A percentile compares a stretch with the other conserved stretches of the same genome.
phyloP scores from a whole-genome alignment of 2,329 filamentous ascomycete species.

The Sclerotinia glacialis region DNA sequence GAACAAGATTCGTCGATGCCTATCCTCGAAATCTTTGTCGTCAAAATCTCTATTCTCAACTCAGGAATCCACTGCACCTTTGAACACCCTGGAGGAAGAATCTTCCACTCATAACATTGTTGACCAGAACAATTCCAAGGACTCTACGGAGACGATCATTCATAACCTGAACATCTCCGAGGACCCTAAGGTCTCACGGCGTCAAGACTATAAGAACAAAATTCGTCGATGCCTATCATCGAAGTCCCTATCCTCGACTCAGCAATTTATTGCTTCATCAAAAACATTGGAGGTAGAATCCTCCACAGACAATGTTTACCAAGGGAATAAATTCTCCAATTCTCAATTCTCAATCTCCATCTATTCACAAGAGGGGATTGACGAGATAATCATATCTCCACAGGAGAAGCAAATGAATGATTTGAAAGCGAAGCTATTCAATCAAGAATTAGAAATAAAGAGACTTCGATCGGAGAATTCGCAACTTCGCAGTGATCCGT shows the following conservation, averaged over 20 bases:
- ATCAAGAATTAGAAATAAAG: not conserved
- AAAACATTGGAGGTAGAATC: conserved; percentile 7
- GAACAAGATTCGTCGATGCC: no score
- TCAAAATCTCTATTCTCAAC: no score
- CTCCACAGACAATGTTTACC: not conserved
- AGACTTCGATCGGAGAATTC: not conserved
- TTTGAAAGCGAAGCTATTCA: not conserved
- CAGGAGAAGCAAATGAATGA: not conserved
- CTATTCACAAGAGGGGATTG: conserved; percentile 3
- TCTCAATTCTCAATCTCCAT: not conserved
- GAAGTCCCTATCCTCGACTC: no score
- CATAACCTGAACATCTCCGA: not conserved
- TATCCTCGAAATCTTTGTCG: no score
- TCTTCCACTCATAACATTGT: no score
- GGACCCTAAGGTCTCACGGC: not conserved
- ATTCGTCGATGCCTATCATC: not conserved
- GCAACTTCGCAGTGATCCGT: not conserved
- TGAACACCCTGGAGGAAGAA: no score
- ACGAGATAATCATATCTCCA: not conserved
- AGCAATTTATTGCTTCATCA: not conserved
- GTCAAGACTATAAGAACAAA: not conserved
- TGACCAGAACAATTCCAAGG: not conserved
- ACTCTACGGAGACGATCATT: not conserved
- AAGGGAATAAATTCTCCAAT: not conserved
- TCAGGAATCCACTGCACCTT: no score